These are phyloP conservation scores for Zymoseptoria brevis DNA, from an alignment of 2,329 filamentous ascomycete species.

Conservation along the genomic window DNA sequence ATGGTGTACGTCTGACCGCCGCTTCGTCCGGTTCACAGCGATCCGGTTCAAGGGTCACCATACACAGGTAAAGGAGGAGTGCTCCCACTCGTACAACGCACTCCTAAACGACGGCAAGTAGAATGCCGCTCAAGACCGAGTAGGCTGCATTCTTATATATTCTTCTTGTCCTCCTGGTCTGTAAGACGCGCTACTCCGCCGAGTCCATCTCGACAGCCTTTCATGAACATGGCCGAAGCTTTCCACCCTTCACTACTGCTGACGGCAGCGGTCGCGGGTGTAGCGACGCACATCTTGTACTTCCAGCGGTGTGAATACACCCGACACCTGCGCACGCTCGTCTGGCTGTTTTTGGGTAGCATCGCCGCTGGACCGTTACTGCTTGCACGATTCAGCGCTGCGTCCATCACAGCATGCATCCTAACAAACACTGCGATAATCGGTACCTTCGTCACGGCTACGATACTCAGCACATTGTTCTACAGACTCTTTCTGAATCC, in stretches of 20 bases:
- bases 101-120: too few relatives aligned
- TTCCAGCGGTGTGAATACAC: conserved; percentile 21
- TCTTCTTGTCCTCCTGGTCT: background rate
- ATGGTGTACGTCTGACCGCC: too few relatives aligned
- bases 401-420: conserved; percentile 1
- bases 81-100: too few relatives aligned
- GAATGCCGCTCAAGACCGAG: too few relatives aligned
- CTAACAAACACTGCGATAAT: background rate
- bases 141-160: background rate
- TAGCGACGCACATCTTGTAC: conserved; percentile 17
- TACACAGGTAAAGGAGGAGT: too few relatives aligned
- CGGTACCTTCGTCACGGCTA: conserved; percentile 9
- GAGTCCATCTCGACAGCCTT: background rate
- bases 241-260: background rate
- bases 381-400: conserved; percentile 2
- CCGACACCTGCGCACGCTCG: conserved; percentile 9
- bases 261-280: conserved; percentile 3
- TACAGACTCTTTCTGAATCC: conserved; percentile 31
- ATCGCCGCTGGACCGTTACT: conserved; percentile 1
- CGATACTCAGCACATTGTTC: conserved; percentile 26
- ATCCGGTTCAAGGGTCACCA: too few relatives aligned
- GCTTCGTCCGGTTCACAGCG: too few relatives aligned
- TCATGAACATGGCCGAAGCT: background rate
- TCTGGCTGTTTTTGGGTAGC: conserved; percentile 8
- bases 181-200: background rate